Evolutionary conservation across 2,329 filamentous ascomycete species (phyloP).

Genomic region (Fusarium fujikuroi): DNA sequence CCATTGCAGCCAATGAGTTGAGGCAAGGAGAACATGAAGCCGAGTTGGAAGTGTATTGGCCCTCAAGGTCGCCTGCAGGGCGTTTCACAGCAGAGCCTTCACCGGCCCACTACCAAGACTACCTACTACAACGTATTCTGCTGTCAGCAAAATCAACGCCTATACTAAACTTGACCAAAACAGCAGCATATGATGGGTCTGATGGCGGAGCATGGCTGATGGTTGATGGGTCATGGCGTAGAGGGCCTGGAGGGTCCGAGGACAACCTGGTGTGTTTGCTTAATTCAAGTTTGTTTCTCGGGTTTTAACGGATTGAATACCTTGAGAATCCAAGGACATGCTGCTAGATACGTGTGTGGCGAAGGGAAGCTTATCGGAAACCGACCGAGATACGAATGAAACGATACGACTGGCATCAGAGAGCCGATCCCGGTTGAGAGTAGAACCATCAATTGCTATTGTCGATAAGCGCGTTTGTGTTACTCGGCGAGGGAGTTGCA

Average conservation of each 20-base stretch:
- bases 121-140: neutral
- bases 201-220: slow-evolving; percentile 28
- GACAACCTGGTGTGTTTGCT: slow-evolving; percentile 1
- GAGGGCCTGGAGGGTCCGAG: slow-evolving; percentile 25
- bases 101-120: slow-evolving; percentile 3
- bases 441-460: neutral
- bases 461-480: slow-evolving; percentile 31
- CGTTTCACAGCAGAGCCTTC: slow-evolving; percentile 29
- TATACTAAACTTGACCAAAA: slow-evolving; percentile 1
- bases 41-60: slow-evolving; percentile 27
- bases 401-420: slow-evolving; percentile 8
- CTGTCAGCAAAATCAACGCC: slow-evolving; percentile 12
- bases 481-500: slow-evolving; percentile 21
- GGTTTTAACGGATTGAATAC: slow-evolving; percentile 20
- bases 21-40: slow-evolving; percentile 24
- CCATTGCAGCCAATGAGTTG: slow-evolving; percentile 29
- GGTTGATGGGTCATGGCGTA: slow-evolving; percentile 27
- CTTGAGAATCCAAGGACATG: neutral
- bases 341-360: slow-evolving; percentile 23
- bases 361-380: slow-evolving; percentile 32
- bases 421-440: neutral
- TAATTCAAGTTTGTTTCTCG: slow-evolving; percentile 10
- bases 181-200: slow-evolving; percentile 16
- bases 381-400: slow-evolving; percentile 35
- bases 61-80: slow-evolving; percentile 16